These are phyloP conservation scores for Globisporangium carolinianum DNA, from an alignment of 352 stramenopile genomes.

Conservation along the genomic window DNA sequence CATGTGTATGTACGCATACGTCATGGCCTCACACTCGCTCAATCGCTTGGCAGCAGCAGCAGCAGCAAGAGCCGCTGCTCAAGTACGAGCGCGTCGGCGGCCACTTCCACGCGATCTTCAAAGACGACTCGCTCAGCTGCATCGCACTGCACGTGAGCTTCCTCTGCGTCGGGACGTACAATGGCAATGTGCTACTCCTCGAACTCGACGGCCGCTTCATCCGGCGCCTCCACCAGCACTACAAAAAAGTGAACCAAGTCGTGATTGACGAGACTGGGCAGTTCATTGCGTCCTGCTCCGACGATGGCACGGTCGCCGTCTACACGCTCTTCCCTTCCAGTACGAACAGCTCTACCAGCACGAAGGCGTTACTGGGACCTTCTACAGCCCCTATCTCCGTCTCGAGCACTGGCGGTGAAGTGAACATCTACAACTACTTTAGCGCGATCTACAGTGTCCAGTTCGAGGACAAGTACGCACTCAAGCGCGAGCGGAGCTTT, in stretches of 20 bases:
- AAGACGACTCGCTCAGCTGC: slow-evolving; percentile 80
- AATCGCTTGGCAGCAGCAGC: background rate
- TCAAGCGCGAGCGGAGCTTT: slow-evolving; percentile 79
- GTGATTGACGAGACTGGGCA: slow-evolving; percentile 79
- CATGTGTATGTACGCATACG: background rate
- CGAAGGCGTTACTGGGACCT: background rate
- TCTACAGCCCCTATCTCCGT: slow-evolving; percentile 22
- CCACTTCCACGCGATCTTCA: slow-evolving; percentile 83
- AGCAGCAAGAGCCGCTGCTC: slow-evolving; percentile 57
- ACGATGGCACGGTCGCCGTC: slow-evolving; percentile 77
- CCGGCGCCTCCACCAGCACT: slow-evolving; percentile 76
- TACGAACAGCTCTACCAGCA: slow-evolving; percentile 7
- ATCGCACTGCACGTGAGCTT: slow-evolving; percentile 80
- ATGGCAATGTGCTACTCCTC: slow-evolving; percentile 72
- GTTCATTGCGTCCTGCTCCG: slow-evolving; percentile 82
- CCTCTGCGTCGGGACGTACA: slow-evolving; percentile 69
- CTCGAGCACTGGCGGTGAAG: slow-evolving; percentile 65
- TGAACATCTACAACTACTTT: slow-evolving; percentile 89
- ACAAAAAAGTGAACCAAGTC: slow-evolving; percentile 85
- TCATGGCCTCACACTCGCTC: background rate
- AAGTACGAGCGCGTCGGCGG: slow-evolving; percentile 85
- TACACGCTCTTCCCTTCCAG: slow-evolving; percentile 55
- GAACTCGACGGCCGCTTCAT: slow-evolving; percentile 75
- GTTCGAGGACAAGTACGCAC: slow-evolving; percentile 69
- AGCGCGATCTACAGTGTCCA: slow-evolving; percentile 76